Conservation (phyloP, 768 basidiomycete genomes). For the Chlorophyllum brunneum region DNA sequence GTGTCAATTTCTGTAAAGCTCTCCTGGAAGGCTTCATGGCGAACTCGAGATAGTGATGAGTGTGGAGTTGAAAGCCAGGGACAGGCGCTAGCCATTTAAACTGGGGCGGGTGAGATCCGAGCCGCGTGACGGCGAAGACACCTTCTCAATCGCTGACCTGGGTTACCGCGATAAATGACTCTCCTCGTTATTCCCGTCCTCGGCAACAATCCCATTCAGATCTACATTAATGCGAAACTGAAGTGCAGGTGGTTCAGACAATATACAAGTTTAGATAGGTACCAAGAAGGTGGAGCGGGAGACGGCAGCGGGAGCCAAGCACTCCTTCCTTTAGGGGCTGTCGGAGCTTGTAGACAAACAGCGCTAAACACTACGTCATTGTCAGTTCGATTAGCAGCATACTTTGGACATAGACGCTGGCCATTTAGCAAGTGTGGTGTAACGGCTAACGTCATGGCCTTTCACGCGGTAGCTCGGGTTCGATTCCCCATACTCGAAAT, state of each 20-base stretch:
- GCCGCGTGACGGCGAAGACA: conserved; percentile 10
- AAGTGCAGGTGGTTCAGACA: background rate
- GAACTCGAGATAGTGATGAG: background rate
- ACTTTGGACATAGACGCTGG: background rate
- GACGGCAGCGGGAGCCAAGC: background rate
- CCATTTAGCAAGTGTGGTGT: conserved; percentile 36
- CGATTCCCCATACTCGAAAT: conserved; percentile 24
- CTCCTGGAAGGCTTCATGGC: conserved; percentile 3
- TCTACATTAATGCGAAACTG: background rate
- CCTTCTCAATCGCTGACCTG: conserved; percentile 1
- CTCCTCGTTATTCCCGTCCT: background rate
- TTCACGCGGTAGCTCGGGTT: conserved; percentile 38
- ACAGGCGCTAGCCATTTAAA: background rate
- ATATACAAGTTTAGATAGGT: background rate
- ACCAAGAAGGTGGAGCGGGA: background rate
- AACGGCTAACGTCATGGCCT: conserved; percentile 57
- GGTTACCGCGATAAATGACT: background rate
- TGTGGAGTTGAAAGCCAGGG: background rate
- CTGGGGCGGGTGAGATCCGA: conserved; percentile 13
- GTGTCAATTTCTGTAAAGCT: conserved; percentile 7
- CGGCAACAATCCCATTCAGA: background rate
- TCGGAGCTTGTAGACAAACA: conserved; percentile 6
- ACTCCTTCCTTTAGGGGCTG: background rate
- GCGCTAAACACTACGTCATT: background rate
- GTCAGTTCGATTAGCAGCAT: background rate